Base-by-base conservation (phyloP, 495 filamentous ascomycete genomes). In the Articulospora tetracladia region DNA sequence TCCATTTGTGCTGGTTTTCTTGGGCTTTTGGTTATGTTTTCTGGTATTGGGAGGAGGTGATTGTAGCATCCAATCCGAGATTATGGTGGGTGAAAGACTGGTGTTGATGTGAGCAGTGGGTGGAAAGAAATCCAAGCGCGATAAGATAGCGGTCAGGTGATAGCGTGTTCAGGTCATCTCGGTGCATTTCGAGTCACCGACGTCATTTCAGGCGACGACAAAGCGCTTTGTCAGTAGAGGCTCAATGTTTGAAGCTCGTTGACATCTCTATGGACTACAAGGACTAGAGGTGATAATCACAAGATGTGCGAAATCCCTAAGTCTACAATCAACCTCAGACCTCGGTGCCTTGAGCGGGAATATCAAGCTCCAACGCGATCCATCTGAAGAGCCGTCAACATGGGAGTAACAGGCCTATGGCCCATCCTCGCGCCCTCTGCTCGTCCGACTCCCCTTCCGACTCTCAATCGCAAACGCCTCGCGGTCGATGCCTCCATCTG, bases 361-460 rank as follows among this genome's bases (percentile, higher is more conserved):
- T n/a, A 30, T 7, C 36, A 48, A 48, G 8, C 15, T 48, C 44
- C 22, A 8, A n/a, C 44, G 15, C 27, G 25, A n/a, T n/a, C n/a
- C n/a, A 4, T 28, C 54, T 58, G 20, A 36, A 22, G 44, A 36
- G 4, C 51, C 24, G 2, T 49, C 55, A 61, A 47, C 71, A 98
- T 98, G 94, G 94, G 94, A 86, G 94, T 98, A 54, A 94, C 92
- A 69, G 92, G 92, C 57, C 91, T 98, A 58, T 98, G 94, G 94
- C 91, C 88, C 41, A 88, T 98, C 51, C 78, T 97, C 60, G 89
- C 95, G 72, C 94, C 94, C 30, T 96, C 88, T 68, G 94, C 93
- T 25, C 86, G 88, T 23, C 88, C 88, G 19, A 92, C 94, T 60
- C 96, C 96, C 73, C 89, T 98, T 65, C 91, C 95, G 70, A 96